phyloP scores from a whole-genome alignment of 805 yeast species.

The Barnettozyma sucrosica region DNA sequence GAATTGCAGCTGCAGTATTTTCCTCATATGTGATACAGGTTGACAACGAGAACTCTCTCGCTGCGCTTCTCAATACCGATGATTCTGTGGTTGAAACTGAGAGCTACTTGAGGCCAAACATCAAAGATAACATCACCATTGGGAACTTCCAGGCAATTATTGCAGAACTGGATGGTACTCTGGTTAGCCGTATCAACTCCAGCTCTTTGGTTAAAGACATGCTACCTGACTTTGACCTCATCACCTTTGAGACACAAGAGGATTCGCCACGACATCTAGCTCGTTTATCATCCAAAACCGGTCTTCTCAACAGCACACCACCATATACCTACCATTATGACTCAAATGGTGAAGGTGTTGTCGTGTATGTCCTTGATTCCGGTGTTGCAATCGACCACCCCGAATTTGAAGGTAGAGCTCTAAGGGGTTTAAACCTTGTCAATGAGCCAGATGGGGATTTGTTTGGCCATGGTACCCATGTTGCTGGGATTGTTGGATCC shows the following conservation, averaged over 20 bases:
- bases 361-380: constrained; percentile 76
- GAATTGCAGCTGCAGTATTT: not conserved
- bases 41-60: not conserved
- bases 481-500: constrained; percentile 85
- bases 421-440: constrained; percentile 54
- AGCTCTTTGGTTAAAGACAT: not conserved
- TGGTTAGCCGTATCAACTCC: not conserved
- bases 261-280: not conserved
- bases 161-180: not conserved
- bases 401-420: constrained; percentile 59
- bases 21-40: not conserved
- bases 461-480: constrained; percentile 91
- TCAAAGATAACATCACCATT: not conserved
- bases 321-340: constrained; percentile 40
- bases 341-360: constrained; percentile 51
- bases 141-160: not conserved
- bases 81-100: not conserved
- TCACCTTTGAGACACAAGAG: not conserved
- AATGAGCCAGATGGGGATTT: constrained; percentile 41
- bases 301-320: not conserved
- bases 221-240: constrained; percentile 2
- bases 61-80: not conserved
- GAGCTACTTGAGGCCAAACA: not conserved
- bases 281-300: not conserved
- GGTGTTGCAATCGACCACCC: constrained; percentile 59